Evolutionary conservation across 257 asterid genomes (phyloP).

Genomic region (Echium plantagineum): DNA sequence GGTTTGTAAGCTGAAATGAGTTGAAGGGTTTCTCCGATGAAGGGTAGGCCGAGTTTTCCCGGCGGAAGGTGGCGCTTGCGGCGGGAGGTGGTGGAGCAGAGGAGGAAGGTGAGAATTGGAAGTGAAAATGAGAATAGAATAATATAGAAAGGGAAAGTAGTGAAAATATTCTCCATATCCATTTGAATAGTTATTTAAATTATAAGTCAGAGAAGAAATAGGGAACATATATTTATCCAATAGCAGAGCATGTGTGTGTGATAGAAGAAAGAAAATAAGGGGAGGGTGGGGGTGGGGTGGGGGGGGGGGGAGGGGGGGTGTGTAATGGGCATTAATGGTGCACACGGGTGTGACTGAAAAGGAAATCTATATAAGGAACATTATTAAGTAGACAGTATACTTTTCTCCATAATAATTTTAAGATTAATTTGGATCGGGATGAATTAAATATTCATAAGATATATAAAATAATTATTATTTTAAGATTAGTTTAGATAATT

Average conservation of each 20-base stretch:
- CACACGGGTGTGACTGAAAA: slow-evolving; percentile 46
- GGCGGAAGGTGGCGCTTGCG: slow-evolving; percentile 75
- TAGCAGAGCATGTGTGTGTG: not conserved
- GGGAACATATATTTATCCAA: not conserved
- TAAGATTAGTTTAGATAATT: too few relatives aligned
- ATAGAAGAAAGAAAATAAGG: slow-evolving; percentile 5
- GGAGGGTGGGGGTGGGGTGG: not conserved
- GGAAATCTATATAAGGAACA: slow-evolving; percentile 3
- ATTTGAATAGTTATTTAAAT: not conserved
- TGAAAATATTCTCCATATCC: not conserved
- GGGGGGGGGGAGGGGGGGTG: not conserved
- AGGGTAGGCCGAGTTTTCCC: slow-evolving; percentile 75
- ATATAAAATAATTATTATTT: too few relatives aligned
- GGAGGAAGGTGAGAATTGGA: slow-evolving; percentile 24
- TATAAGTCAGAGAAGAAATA: slow-evolving; percentile 6
- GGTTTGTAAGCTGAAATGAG: slow-evolving; percentile 86
- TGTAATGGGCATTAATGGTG: slow-evolving; percentile 29
- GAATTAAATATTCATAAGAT: too few relatives aligned
- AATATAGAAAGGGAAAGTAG: slow-evolving; percentile 17
- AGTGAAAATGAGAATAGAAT: slow-evolving; percentile 20
- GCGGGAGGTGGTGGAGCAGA: slow-evolving; percentile 33
- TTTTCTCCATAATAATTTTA: too few relatives aligned
- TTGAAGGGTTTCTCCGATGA: slow-evolving; percentile 87
- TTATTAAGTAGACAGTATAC: not conserved
- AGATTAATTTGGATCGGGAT: too few relatives aligned